Evolutionary conservation across 768 basidiomycete species (phyloP).

Genomic region (Leccinellum albellum): DNA sequence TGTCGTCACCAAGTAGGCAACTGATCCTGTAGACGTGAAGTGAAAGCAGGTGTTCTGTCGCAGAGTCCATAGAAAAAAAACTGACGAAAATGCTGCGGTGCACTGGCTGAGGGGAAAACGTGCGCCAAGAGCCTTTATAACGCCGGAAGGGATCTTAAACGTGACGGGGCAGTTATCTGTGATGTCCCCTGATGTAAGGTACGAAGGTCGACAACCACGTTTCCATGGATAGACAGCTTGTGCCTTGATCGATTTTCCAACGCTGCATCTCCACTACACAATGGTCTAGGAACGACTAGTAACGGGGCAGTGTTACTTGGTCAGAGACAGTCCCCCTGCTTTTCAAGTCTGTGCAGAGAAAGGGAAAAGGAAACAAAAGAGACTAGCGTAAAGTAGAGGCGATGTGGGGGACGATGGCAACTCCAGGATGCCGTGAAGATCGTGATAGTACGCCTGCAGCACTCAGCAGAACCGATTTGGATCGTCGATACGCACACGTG

Average conservation of each 20-base stretch:
- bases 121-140: neutral
- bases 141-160: neutral
- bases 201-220: neutral
- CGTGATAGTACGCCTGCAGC: neutral
- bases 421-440: neutral
- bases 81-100: neutral
- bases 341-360: neutral
- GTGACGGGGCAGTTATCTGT: neutral
- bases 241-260: neutral
- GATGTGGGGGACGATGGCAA: neutral
- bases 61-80: neutral
- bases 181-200: neutral
- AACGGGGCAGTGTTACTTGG: neutral
- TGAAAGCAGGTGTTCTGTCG: conserved; percentile 7
- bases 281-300: neutral
- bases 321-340: neutral
- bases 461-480: neutral
- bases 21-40: conserved; percentile 27
- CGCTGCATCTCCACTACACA: neutral
- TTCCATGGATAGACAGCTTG: neutral
- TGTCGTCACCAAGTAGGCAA: conserved; percentile 24
- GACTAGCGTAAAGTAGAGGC: neutral
- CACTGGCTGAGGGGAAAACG: neutral
- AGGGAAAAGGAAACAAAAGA: neutral
- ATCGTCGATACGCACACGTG: neutral